Base-by-base conservation (phyloP, 495 filamentous ascomycete species). In the Beverwykella pulmonaria region DNA sequence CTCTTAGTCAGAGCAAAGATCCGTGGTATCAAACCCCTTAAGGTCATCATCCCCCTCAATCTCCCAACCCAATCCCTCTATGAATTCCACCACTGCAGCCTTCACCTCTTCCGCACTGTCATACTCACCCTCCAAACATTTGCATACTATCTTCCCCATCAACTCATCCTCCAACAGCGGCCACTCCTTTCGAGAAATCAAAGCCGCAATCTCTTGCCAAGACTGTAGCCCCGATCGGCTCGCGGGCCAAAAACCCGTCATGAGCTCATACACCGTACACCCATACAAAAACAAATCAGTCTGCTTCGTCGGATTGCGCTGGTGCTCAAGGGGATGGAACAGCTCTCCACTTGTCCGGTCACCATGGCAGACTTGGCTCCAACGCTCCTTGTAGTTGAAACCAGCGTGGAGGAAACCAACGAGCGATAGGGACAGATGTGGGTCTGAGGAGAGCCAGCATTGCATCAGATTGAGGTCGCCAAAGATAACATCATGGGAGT, bases 271-370 rank as follows among this genome's bases (percentile, higher is more conserved):
- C 15, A 44, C 39, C 2, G 39, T 44, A 44, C 39, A 44, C 17
- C 39, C 39, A n/a, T 44, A 44, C 39, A 44, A 44, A 44, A 44
- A 44, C 39, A 44, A 44, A 14, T 44, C 39, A n/a, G 39, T 44
- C 39, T 44, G 9, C 17, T 44, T 44, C 9, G 39, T 44, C 17
- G 39, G 39, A 44, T 44, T 44, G 8, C 5, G 5, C 39, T n/a
- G 39, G 15, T n/a, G 39, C 15, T 44, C 17, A n/a, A 44, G 9
- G 15, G 39, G 39, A n/a, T 44, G 39, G 39, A 44, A 44, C 2
- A 3, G 6, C 6, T 44, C 3, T 44, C 39, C 39, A n/a, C 15
- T 44, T 44, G 39, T 44, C 39, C 9, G 17, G 15, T n/a, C 17
- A n/a, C 39, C 39, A 44, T 12, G 39, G 39, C 6, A 10, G 15